phyloP scores from a whole-genome alignment of 2,329 filamentous ascomycete species.

The Penicillium occitanis region DNA sequence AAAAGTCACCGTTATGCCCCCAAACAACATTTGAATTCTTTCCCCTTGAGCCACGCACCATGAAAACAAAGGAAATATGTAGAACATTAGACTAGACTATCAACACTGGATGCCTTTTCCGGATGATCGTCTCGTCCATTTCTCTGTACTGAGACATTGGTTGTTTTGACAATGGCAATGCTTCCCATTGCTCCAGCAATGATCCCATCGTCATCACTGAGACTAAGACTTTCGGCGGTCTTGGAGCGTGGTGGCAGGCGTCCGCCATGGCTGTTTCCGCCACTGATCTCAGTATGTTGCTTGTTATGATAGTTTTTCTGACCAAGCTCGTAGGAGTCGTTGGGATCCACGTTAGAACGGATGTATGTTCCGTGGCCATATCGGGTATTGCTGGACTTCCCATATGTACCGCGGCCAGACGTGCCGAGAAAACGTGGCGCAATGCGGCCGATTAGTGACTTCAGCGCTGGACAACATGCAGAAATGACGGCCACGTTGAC shows the following conservation, averaged over 20 bases:
- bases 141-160: constrained; percentile 2
- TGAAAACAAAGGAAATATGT: background rate
- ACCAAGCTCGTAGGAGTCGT: constrained; percentile 7
- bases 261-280: background rate
- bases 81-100: background rate
- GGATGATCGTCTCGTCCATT: background rate
- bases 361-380: constrained; percentile 2
- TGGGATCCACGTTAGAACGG: constrained; percentile 3
- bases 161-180: constrained; percentile 11
- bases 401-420: constrained; percentile 14
- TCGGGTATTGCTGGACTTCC: constrained; percentile 7
- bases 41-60: background rate
- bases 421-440: constrained; percentile 16
- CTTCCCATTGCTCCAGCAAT: constrained; percentile 9
- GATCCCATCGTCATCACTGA: constrained; percentile 9
- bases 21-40: background rate
- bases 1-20: background rate
- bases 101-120: constrained; percentile 4
- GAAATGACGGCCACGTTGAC: constrained; percentile 32
- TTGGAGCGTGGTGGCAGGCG: constrained; percentile 3
- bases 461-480: constrained; percentile 33
- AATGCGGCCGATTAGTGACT: constrained; percentile 23
- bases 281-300: background rate
- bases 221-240: constrained; percentile 7
- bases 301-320: constrained; percentile 6